Conservation (phyloP, 2,329 filamentous ascomycete species). For the Dothistroma septosporum region DNA sequence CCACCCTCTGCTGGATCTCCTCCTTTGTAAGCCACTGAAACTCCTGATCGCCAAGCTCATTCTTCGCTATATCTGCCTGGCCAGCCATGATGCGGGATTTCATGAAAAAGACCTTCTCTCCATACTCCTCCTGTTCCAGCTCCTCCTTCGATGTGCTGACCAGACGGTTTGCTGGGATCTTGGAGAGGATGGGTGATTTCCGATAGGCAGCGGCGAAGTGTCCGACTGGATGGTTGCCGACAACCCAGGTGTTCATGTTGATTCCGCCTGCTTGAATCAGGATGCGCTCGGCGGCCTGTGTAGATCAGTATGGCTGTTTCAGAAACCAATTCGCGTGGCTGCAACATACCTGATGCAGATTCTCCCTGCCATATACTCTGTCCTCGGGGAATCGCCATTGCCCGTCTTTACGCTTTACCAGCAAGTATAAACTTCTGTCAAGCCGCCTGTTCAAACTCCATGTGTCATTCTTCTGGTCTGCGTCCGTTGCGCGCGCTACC, state of each 20-base stretch:
- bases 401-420: conserved; percentile 69
- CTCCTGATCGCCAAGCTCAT: conserved; percentile 68
- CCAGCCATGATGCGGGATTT: conserved; percentile 96
- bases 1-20: conserved; percentile 66
- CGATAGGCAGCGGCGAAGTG: conserved; percentile 63
- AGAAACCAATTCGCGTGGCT: too few relatives aligned
- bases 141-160: conserved; percentile 30
- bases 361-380: conserved; percentile 65
- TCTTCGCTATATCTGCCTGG: conserved; percentile 75
- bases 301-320: conserved; percentile 16
- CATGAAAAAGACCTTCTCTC: conserved; percentile 90
- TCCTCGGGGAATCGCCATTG: conserved; percentile 80
- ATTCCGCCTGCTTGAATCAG: conserved; percentile 72
- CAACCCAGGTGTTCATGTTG: conserved; percentile 99
- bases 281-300: conserved; percentile 74
- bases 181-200: conserved; percentile 28
- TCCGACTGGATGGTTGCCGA: conserved; percentile 84
- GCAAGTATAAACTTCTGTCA: conserved; percentile 78
- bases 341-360: conserved; percentile 69
- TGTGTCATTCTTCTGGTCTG: conserved; percentile 70
- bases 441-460: conserved; percentile 74
- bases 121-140: conserved; percentile 46
- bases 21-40: conserved; percentile 92
- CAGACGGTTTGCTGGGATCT: conserved; percentile 24
- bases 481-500: conserved; percentile 66